Evolutionary conservation across 108 stramenopile genomes (phyloP).

Genomic region (Phaeodactylum tricornutum): DNA sequence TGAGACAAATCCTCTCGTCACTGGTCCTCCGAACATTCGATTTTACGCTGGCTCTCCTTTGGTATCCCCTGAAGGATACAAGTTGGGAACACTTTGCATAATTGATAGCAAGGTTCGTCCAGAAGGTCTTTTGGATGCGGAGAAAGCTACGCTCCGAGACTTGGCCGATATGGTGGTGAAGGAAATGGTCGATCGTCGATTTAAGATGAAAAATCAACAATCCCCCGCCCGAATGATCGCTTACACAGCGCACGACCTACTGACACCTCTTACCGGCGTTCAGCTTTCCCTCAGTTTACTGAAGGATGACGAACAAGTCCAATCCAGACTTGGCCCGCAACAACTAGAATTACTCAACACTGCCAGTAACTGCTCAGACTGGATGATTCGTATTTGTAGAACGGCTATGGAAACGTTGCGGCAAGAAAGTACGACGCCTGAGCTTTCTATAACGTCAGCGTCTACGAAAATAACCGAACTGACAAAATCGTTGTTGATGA

Average conservation of each 20-base stretch:
- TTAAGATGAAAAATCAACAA: slow-evolving; percentile 19
- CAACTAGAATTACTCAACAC: slow-evolving; percentile 50
- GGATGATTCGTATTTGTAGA: slow-evolving; percentile 59
- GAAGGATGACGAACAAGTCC: slow-evolving; percentile 38
- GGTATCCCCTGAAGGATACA: slow-evolving; percentile 57
- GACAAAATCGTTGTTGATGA: slow-evolving; percentile 32
- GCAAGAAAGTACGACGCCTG: background rate
- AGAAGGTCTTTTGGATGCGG: slow-evolving; percentile 34
- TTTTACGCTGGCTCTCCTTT: slow-evolving; percentile 82
- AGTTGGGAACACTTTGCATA: slow-evolving; percentile 74
- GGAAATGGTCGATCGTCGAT: slow-evolving; percentile 40
- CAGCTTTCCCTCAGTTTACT: slow-evolving; percentile 48
- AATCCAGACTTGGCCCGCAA: slow-evolving; percentile 19
- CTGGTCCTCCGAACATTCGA: slow-evolving; percentile 65
- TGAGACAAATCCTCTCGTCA: slow-evolving; percentile 53
- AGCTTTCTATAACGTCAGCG: background rate
- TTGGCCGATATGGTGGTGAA: slow-evolving; percentile 52
- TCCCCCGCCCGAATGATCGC: slow-evolving; percentile 52
- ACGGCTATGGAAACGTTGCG: slow-evolving; percentile 58
- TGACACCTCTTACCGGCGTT: slow-evolving; percentile 67
- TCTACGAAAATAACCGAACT: slow-evolving; percentile 24
- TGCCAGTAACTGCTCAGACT: slow-evolving; percentile 31
- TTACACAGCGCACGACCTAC: slow-evolving; percentile 64
- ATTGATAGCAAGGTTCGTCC: slow-evolving; percentile 63
- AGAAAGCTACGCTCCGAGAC: slow-evolving; percentile 61